These are phyloP conservation scores for Quercus agrifolia DNA, from an alignment of 306 rosid genomes.

Conservation along the genomic window DNA sequence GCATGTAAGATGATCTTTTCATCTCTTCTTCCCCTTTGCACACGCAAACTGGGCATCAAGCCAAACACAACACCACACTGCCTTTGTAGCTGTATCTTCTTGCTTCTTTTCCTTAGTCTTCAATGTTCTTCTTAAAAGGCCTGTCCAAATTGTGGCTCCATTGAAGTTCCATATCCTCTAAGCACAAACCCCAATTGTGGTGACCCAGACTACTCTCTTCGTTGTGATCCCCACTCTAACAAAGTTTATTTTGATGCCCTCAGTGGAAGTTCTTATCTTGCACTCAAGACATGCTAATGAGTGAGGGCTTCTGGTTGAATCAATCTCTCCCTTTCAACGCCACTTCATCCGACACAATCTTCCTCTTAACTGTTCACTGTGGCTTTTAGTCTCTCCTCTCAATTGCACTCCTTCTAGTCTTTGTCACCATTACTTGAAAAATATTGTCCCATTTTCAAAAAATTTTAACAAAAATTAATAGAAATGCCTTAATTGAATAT, in stretches of 20 bases:
- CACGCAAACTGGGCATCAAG: conserved; percentile 42
- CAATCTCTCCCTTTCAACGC: conserved; percentile 84
- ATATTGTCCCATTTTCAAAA: no score
- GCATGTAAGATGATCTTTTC: conserved; percentile 28
- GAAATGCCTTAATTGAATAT: no score
- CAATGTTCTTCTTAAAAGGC: conserved; percentile 49
- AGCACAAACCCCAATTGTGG: conserved; percentile 75
- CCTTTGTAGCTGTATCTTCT: conserved; percentile 29
- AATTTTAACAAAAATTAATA: no score
- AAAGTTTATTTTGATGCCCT: conserved; percentile 60
- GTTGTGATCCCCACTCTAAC: conserved; percentile 51
- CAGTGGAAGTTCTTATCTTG: conserved; percentile 63
- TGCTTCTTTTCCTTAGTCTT: conserved; percentile 32
- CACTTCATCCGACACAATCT: conserved; percentile 81
- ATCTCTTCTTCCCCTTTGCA: conserved; percentile 21
- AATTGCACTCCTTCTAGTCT: conserved; percentile 85
- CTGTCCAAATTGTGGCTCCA: conserved; percentile 78
- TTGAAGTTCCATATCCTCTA: conserved; percentile 76
- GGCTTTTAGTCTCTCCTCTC: conserved; percentile 83
- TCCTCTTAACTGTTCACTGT: conserved; percentile 86
- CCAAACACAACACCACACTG: conserved; percentile 28
- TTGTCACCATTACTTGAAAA: conserved; percentile 44
- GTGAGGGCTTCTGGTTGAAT: conserved; percentile 84
- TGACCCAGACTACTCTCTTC: conserved; percentile 57
- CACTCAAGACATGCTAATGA: conserved; percentile 67